These are phyloP conservation scores for Cystobasidium sp. DNA, from an alignment of 1,284 basidiomycete species.

Conservation along the genomic window DNA sequence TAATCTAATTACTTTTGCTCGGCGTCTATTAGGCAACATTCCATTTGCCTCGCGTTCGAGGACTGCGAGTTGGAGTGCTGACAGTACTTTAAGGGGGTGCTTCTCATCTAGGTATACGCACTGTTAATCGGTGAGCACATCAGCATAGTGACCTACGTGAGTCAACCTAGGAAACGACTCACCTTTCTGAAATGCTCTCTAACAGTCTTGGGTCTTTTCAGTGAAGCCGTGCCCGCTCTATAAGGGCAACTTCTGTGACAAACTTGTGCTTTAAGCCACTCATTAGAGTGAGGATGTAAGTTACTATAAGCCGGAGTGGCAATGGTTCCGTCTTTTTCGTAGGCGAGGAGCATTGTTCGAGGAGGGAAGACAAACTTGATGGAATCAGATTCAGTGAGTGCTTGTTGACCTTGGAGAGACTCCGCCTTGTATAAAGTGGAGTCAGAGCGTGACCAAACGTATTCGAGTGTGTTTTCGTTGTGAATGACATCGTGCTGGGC, in stretches of 20 bases:
- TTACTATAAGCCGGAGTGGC: conserved; percentile 35
- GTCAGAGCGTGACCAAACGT: conserved; percentile 33
- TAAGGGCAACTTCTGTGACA: conserved; percentile 34
- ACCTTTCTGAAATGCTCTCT: conserved; percentile 43
- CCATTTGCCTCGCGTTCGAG: conserved; percentile 42
- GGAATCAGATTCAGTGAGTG: conserved; percentile 11
- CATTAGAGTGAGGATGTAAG: conserved; percentile 36
- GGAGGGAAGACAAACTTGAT: conserved; percentile 36
- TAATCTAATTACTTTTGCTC: conserved; percentile 20
- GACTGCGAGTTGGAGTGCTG: conserved; percentile 38
- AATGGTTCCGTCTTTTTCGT: conserved; percentile 37
- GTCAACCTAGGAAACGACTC: neutral
- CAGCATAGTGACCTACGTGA: neutral
- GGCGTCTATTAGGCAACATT: conserved; percentile 25
- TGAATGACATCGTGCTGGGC: conserved; percentile 15
- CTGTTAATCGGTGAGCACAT: neutral
- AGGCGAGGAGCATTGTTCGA: conserved; percentile 27
- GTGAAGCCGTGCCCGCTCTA: conserved; percentile 35
- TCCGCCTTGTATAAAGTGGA: conserved; percentile 28
- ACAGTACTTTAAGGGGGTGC: conserved; percentile 37
- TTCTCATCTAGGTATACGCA: conserved; percentile 36
- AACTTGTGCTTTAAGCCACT: conserved; percentile 34
- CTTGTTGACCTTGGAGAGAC: conserved; percentile 14
- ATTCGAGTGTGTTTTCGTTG: conserved; percentile 27
- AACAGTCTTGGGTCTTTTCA: conserved; percentile 41